These are phyloP conservation scores for Sporisorium iseilematis-ciliati DNA, from an alignment of 1,284 basidiomycete genomes.

Conservation along the genomic window DNA sequence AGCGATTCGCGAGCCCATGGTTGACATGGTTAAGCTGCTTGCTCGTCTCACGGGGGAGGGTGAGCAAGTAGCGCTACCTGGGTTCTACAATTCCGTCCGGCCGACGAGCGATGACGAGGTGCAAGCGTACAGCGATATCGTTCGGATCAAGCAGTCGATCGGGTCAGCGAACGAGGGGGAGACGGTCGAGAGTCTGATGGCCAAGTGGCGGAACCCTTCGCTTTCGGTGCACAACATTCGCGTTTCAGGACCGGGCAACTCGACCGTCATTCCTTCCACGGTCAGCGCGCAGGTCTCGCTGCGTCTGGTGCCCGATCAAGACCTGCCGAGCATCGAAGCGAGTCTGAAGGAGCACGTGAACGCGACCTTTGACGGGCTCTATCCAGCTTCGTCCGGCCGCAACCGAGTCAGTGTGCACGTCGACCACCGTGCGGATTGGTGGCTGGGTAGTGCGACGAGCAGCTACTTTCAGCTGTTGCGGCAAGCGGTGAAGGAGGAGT, in stretches of 20 bases:
- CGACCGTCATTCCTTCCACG: constrained; percentile 60
- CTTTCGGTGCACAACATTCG: constrained; percentile 60
- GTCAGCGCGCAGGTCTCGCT: constrained; percentile 71
- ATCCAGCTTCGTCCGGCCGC: constrained; percentile 34
- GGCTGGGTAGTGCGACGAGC: constrained; percentile 87
- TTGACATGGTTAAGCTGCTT: constrained; percentile 86
- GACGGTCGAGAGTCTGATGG: constrained; percentile 56
- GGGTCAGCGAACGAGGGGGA: background rate
- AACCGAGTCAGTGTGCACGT: constrained; percentile 74
- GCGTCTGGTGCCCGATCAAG: constrained; percentile 93
- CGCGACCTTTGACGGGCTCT: constrained; percentile 76
- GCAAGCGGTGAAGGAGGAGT: constrained; percentile 83
- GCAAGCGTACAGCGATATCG: constrained; percentile 67
- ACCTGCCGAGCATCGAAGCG: constrained; percentile 78
- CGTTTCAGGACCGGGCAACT: constrained; percentile 54
- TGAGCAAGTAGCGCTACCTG: constrained; percentile 78
- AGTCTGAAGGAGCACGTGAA: constrained; percentile 77
- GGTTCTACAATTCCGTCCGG: constrained; percentile 78
- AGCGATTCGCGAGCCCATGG: constrained; percentile 86
- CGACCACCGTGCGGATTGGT: constrained; percentile 92
- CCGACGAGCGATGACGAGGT: constrained; percentile 55
- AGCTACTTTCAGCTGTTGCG: constrained; percentile 87
- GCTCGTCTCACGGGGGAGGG: constrained; percentile 77
- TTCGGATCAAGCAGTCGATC: constrained; percentile 44
- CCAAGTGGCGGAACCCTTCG: constrained; percentile 62